phyloP scores from a whole-genome alignment of 1,139 yeast species.

The Geotrichum citri-aurantii region DNA sequence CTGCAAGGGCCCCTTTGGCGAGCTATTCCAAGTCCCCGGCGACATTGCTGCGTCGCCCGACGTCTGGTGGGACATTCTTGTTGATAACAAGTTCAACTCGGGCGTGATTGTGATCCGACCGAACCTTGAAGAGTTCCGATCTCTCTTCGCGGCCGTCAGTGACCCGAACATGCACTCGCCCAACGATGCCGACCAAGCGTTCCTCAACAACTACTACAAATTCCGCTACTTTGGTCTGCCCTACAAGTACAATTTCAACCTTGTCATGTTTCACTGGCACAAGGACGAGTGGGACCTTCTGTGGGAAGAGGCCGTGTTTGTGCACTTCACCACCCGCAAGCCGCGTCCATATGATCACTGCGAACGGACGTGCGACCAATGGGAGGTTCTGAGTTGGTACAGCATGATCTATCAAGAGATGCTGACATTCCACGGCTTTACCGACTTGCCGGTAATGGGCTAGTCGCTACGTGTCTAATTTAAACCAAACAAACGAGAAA shows the following conservation, averaged over 20 bases:
- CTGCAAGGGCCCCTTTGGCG: constrained; percentile 26
- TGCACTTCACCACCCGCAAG: constrained; percentile 24
- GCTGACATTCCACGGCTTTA: constrained; percentile 25
- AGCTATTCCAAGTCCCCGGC: constrained; percentile 25
- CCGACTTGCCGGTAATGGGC: constrained; percentile 22
- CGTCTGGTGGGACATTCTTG: constrained; percentile 26
- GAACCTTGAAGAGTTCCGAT: constrained; percentile 24
- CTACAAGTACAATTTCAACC: constrained; percentile 26
- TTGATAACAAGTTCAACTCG: constrained; percentile 25
- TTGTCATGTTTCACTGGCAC: constrained; percentile 24
- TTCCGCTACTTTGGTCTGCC: constrained; percentile 25
- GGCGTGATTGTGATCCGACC: constrained; percentile 27
- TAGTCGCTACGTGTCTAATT: neutral
- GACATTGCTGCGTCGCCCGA: constrained; percentile 27
- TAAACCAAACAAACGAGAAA: too few species aligned
- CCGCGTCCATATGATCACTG: constrained; percentile 12
- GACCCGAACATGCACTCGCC: constrained; percentile 28
- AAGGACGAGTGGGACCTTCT: constrained; percentile 23
- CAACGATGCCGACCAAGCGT: constrained; percentile 28
- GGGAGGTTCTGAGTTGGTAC: constrained; percentile 25
- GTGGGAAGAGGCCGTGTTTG: constrained; percentile 27
- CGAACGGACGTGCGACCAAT: constrained; percentile 19
- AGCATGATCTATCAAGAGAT: constrained; percentile 24
- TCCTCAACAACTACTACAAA: constrained; percentile 24
- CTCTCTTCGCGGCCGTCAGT: constrained; percentile 24